Conservation (phyloP, 225 moss, liverwort and hornwort species). For the Ulota crispa region DNA sequence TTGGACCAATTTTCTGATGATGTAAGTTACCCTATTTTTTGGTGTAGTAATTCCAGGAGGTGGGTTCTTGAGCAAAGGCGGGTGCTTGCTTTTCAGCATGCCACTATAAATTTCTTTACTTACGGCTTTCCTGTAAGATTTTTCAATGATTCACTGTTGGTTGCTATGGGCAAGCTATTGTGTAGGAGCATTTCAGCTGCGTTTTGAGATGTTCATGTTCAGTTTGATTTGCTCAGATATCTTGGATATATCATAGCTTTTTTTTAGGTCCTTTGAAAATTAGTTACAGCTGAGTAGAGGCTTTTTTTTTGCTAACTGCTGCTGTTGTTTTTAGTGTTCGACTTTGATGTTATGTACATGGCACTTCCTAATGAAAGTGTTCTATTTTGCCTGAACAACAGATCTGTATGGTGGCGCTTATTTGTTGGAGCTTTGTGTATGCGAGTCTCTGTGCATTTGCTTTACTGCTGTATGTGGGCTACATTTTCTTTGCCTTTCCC, state of each 20-base stretch:
- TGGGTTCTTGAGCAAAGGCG: slow-evolving; percentile 84
- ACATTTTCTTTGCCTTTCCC: slow-evolving; percentile 92
- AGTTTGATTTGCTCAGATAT: slow-evolving; percentile 8
- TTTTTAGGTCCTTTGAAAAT: neutral
- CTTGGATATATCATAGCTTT: neutral
- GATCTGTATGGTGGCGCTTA: slow-evolving; percentile 91
- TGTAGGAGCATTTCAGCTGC: slow-evolving; percentile 20
- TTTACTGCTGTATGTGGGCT: slow-evolving; percentile 94
- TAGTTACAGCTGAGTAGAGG: neutral
- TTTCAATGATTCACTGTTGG: neutral
- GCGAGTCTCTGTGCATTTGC: slow-evolving; percentile 87
- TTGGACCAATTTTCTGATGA: slow-evolving; percentile 7
- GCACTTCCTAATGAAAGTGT: slow-evolving; percentile 4
- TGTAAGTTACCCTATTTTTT: slow-evolving; percentile 4
- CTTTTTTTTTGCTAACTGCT: neutral
- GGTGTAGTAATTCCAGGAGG: slow-evolving; percentile 58
- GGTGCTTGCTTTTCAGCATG: slow-evolving; percentile 79
- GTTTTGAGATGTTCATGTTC: slow-evolving; percentile 16
- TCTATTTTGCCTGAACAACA: slow-evolving; percentile 33
- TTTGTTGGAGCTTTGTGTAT: slow-evolving; percentile 96
- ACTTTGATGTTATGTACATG: slow-evolving; percentile 10
- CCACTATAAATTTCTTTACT: slow-evolving; percentile 91
- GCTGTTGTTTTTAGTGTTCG: neutral
- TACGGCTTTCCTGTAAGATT: slow-evolving; percentile 91
- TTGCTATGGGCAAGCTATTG: slow-evolving; percentile 8